A percentile compares a stretch with the other conserved stretches of the same genome.
phyloP scores from a whole-genome alignment of 2,329 filamentous ascomycete genomes.

The Dothiorella sarmentorum region DNA sequence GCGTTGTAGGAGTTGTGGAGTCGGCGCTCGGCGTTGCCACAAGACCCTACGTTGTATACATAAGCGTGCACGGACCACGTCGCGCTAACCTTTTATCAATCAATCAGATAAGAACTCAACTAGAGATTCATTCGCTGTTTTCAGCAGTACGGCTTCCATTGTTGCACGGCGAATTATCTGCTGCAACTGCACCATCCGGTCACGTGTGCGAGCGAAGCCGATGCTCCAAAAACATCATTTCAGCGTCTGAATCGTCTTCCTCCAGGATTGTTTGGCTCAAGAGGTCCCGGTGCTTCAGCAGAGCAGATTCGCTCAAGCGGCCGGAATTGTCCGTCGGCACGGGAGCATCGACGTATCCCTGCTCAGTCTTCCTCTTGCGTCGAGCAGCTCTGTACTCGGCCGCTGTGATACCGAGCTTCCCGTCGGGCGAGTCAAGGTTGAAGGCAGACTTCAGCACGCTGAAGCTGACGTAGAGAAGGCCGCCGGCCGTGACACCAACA shows the following conservation, averaged over 20 bases:
- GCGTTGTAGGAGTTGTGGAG: no score
- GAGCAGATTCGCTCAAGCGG: slow-evolving; percentile 25
- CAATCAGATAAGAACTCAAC: no score
- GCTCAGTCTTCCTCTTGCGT: slow-evolving; percentile 24
- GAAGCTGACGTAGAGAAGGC: slow-evolving; percentile 57
- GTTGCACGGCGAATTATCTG: no score
- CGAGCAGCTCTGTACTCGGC: slow-evolving; percentile 30
- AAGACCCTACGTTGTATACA: no score
- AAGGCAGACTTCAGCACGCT: slow-evolving; percentile 40
- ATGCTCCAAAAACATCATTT: slow-evolving; percentile 18
- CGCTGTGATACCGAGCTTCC: slow-evolving; percentile 24
- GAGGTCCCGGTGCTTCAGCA: slow-evolving; percentile 44
- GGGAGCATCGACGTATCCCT: neutral
- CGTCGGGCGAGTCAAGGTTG: slow-evolving; percentile 4
- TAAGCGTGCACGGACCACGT: no score
- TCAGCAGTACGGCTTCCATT: no score
- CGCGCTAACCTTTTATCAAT: no score
- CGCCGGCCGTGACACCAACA: slow-evolving; percentile 63
- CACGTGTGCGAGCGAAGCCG: neutral
- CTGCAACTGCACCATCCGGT: neutral
- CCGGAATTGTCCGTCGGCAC: slow-evolving; percentile 20
- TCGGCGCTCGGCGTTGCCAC: no score
- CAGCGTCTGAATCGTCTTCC: slow-evolving; percentile 60
- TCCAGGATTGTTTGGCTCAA: slow-evolving; percentile 67
- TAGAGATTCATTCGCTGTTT: no score